These are phyloP conservation scores for Gleditsia sinensis DNA, from an alignment of 306 rosid genomes.

Conservation along the genomic window DNA sequence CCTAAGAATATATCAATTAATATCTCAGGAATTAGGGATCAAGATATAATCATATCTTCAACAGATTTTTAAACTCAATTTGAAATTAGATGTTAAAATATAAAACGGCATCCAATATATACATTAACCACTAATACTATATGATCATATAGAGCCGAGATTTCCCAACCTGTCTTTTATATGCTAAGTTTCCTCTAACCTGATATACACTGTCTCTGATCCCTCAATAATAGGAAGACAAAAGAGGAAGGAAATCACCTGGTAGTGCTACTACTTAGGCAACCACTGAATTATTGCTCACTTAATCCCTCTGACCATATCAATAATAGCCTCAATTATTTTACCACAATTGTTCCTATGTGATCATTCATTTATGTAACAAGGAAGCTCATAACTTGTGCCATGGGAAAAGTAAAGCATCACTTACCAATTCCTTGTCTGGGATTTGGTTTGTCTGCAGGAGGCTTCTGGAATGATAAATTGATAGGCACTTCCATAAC, in stretches of 20 bases:
- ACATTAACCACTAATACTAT: too few relatives aligned
- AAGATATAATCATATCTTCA: too few relatives aligned
- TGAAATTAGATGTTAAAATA: too few relatives aligned
- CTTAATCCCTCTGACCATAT: background rate
- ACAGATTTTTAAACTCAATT: too few relatives aligned
- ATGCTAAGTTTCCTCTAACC: background rate
- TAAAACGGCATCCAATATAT: too few relatives aligned
- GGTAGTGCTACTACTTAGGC: background rate
- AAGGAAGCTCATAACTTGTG: background rate
- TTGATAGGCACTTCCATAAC: slow-evolving; percentile 75
- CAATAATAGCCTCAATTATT: background rate
- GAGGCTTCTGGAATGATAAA: slow-evolving; percentile 95
- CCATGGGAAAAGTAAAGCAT: slow-evolving; percentile 17
- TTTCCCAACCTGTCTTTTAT: too few relatives aligned
- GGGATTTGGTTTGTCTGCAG: slow-evolving; percentile 91
- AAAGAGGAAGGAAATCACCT: background rate
- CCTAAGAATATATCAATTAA: too few relatives aligned
- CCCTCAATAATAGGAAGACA: background rate
- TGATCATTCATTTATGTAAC: slow-evolving; percentile 12
- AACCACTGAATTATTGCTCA: background rate
- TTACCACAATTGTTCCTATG: background rate
- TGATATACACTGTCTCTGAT: background rate
- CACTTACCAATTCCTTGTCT: slow-evolving; percentile 96
- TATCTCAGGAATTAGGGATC: too few relatives aligned
- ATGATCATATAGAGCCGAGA: too few relatives aligned